Conservation (phyloP, 345 rosid species). For the Eutrema heterophyllum region DNA sequence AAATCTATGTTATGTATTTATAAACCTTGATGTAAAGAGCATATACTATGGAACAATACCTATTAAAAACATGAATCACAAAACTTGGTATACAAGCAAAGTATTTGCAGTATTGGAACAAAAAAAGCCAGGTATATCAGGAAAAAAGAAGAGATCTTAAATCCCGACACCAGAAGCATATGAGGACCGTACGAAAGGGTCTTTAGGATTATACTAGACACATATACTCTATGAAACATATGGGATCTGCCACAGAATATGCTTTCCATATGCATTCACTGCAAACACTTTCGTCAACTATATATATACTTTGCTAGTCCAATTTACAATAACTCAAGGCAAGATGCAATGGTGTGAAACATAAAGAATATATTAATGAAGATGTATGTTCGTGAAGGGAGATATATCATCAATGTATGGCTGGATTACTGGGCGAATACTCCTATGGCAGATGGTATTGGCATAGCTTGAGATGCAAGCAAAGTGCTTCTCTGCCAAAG, state of each 20-base stretch:
- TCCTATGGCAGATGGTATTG: slow-evolving; percentile 24
- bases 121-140: background rate
- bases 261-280: background rate
- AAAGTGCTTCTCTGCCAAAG: slow-evolving; percentile 24
- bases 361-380: background rate
- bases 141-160: background rate
- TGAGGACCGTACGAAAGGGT: slow-evolving; percentile 17
- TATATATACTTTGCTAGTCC: slow-evolving; percentile 3
- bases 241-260: slow-evolving; percentile 24
- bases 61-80: slow-evolving; percentile 7
- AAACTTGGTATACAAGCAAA: background rate
- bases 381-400: slow-evolving; percentile 7
- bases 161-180: background rate
- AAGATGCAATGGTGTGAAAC: background rate
- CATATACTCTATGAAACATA: slow-evolving; percentile 23
- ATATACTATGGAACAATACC: slow-evolving; percentile 23
- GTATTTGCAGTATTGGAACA: background rate
- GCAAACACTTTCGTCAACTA: slow-evolving; percentile 1
- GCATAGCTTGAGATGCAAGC: slow-evolving; percentile 7
- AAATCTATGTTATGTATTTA: background rate
- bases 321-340: slow-evolving; percentile 3
- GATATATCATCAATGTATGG: slow-evolving; percentile 8
- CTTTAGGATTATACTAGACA: slow-evolving; percentile 22
- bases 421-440: slow-evolving; percentile 25
- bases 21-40: slow-evolving; percentile 2